These are phyloP conservation scores for Colletotrichum tofieldiae DNA, from an alignment of 2,329 filamentous ascomycete genomes.

Conservation along the genomic window DNA sequence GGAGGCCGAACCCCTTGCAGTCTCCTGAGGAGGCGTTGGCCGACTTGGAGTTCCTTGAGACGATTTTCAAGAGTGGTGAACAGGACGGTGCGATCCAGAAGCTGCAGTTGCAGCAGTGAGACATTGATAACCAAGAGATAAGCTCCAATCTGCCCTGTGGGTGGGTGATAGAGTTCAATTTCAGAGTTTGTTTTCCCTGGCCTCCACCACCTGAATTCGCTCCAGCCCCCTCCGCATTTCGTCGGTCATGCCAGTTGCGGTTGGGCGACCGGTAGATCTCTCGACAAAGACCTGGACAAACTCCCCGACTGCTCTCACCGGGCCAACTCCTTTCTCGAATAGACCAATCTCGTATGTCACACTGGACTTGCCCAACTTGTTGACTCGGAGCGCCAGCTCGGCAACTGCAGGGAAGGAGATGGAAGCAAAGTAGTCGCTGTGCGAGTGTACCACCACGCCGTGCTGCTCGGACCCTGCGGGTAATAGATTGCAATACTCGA, in stretches of 20 bases:
- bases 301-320: conserved; percentile 87
- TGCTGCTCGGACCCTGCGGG: conserved; percentile 81
- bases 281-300: conserved; percentile 94
- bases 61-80: conserved; percentile 65
- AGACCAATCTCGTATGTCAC: conserved; percentile 92
- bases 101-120: conserved; percentile 56
- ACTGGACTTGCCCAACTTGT: conserved; percentile 87
- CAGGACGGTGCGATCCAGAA: conserved; percentile 57
- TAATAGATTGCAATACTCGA: conserved; percentile 81
- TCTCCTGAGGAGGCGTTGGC: conserved; percentile 71
- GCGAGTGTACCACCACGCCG: conserved; percentile 87
- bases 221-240: conserved; percentile 73
- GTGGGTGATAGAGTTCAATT: conserved; percentile 37
- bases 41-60: conserved; percentile 73
- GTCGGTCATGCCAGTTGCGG: conserved; percentile 73
- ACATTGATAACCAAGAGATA: conserved; percentile 9
- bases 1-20: conserved; percentile 66
- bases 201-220: conserved; percentile 57
- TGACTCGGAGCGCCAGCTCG: conserved; percentile 86
- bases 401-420: conserved; percentile 87
- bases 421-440: conserved; percentile 88
- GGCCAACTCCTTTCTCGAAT: conserved; percentile 81
- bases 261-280: conserved; percentile 78
- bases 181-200: conserved; percentile 40
- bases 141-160: conserved; percentile 9